Conservation (phyloP, 768 basidiomycete species). For the Obba rivulosa region DNA sequence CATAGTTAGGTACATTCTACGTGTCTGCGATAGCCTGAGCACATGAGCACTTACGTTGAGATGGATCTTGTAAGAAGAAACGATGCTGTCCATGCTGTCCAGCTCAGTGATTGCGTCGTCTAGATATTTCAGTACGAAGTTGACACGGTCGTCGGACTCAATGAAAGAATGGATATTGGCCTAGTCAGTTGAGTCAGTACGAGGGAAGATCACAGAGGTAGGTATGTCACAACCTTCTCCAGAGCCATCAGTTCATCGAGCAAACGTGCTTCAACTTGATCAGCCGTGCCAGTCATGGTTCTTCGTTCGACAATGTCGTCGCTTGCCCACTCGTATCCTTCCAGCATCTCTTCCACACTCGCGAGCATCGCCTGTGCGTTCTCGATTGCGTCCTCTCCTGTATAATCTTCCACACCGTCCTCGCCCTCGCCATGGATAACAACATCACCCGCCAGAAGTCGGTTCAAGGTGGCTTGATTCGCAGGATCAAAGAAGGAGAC, state of each 20-base stretch:
- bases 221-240: slow-evolving; percentile 63
- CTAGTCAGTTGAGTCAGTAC: slow-evolving; percentile 32
- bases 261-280: slow-evolving; percentile 86
- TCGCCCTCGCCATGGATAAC: slow-evolving; percentile 40
- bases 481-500: slow-evolving; percentile 80
- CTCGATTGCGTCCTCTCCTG: slow-evolving; percentile 49
- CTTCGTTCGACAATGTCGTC: slow-evolving; percentile 68
- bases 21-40: background rate
- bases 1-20: slow-evolving; percentile 12
- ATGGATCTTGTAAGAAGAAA: slow-evolving; percentile 95
- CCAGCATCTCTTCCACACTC: slow-evolving; percentile 97
- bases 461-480: slow-evolving; percentile 70
- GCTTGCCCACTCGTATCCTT: slow-evolving; percentile 96
- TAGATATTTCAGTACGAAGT: slow-evolving; percentile 77
- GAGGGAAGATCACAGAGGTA: background rate
- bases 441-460: slow-evolving; percentile 46
- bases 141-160: slow-evolving; percentile 90
- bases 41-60: slow-evolving; percentile 62
- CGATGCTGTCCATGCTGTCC: slow-evolving; percentile 82
- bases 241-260: slow-evolving; percentile 88
- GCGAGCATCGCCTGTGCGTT: slow-evolving; percentile 76
- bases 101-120: slow-evolving; percentile 87
- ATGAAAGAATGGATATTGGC: slow-evolving; percentile 97
- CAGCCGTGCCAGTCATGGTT: slow-evolving; percentile 68
- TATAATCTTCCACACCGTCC: slow-evolving; percentile 23